phyloP scores from a whole-genome alignment of 768 basidiomycete genomes.

The Gelatoporia subvermispora region DNA sequence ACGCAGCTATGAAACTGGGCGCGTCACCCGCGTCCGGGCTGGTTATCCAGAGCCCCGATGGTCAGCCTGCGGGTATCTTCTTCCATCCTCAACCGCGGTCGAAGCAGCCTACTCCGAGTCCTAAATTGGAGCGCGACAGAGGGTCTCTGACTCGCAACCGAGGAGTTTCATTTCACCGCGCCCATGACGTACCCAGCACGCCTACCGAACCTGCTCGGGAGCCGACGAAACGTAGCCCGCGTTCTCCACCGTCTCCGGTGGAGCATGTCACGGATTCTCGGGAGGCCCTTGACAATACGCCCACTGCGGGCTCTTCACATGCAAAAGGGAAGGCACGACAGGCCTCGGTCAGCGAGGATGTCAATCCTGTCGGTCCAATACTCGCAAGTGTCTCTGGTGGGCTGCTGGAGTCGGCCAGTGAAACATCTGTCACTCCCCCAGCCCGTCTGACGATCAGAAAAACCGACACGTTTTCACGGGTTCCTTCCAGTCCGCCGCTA shows the following conservation, averaged over 20 bases:
- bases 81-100: constrained; percentile 64
- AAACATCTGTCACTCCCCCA: not conserved
- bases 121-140: not conserved
- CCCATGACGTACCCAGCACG: constrained; percentile 5
- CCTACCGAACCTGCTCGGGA: not conserved
- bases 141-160: constrained; percentile 1
- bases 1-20: constrained; percentile 64
- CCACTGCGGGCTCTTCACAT: not conserved
- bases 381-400: not conserved
- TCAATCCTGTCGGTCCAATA: not conserved
- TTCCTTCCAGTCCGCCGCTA: constrained; percentile 7
- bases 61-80: constrained; percentile 91
- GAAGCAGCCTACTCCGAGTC: constrained; percentile 25
- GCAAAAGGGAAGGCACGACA: constrained; percentile 13
- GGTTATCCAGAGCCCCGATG: constrained; percentile 89
- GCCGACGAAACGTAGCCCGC: constrained; percentile 7
- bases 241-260: not conserved
- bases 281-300: not conserved
- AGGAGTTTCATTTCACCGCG: constrained; percentile 3
- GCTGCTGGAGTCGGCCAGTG: not conserved
- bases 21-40: constrained; percentile 79
- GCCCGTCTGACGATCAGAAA: not conserved
- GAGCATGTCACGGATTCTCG: too few species aligned
- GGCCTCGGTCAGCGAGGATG: constrained; percentile 2
- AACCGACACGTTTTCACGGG: too few species aligned